Conservation (phyloP, 2,329 filamentous ascomycete genomes). For the Aureobasidium sp. region DNA sequence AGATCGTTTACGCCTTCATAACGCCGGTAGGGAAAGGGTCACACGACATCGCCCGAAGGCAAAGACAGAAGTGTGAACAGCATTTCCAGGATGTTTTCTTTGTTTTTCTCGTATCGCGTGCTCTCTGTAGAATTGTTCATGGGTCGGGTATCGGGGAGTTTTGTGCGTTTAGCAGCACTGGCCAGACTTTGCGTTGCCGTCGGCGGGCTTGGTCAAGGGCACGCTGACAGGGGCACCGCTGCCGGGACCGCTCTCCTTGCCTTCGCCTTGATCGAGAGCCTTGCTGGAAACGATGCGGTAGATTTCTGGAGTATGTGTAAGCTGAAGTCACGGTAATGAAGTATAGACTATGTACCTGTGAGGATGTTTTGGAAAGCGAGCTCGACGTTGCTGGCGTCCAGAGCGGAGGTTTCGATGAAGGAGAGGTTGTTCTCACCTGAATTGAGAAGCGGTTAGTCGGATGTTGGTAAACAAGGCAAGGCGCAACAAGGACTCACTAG, state of each 20-base stretch:
- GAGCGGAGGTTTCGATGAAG: slow-evolving; percentile 97
- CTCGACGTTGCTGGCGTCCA: slow-evolving; percentile 98
- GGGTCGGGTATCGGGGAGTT: background rate
- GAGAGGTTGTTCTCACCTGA: slow-evolving; percentile 94
- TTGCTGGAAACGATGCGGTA: slow-evolving; percentile 98
- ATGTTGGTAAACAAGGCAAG: background rate
- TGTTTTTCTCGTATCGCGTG: slow-evolving; percentile 8
- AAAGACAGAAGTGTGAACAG: background rate
- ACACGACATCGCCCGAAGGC: slow-evolving; percentile 1
- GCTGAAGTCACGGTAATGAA: background rate
- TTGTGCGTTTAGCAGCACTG: slow-evolving; percentile 63
- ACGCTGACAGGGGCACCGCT: slow-evolving; percentile 74
- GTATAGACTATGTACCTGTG: slow-evolving; percentile 58
- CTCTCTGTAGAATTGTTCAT: slow-evolving; percentile 23
- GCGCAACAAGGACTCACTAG: slow-evolving; percentile 55
- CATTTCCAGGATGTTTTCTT: slow-evolving; percentile 7
- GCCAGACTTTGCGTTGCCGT: slow-evolving; percentile 70
- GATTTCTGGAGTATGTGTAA: slow-evolving; percentile 61
- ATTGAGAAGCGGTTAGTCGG: background rate
- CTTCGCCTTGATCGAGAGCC: slow-evolving; percentile 84
- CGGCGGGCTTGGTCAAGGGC: slow-evolving; percentile 77
- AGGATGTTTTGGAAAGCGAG: slow-evolving; percentile 99
- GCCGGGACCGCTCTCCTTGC: slow-evolving; percentile 58
- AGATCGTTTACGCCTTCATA: slow-evolving; percentile 5
- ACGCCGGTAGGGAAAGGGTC: background rate